These are phyloP conservation scores for Cardiosporidium cionae DNA, from an alignment of 169 alveolate genomes.

Conservation along the genomic window DNA sequence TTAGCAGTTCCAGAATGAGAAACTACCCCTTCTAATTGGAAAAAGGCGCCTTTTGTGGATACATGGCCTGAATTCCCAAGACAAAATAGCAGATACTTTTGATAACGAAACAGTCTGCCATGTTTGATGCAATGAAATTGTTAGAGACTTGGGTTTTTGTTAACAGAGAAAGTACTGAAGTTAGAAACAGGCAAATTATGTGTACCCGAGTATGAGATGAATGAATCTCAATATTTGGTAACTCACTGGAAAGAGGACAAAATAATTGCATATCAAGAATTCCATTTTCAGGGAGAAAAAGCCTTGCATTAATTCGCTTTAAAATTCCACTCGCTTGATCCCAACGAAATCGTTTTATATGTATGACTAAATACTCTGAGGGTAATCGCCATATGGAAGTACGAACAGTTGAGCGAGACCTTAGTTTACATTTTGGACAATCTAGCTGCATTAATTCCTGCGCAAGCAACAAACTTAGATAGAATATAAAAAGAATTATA, in stretches of 20 bases:
- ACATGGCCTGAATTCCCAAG: not conserved
- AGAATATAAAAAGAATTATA: not conserved
- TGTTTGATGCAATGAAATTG: not conserved
- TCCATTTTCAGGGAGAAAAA: not conserved
- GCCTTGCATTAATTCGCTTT: not conserved
- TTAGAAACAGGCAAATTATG: too few species aligned
- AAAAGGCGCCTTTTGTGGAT: not conserved
- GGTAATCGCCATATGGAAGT: constrained; percentile 9
- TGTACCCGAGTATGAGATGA: too few species aligned
- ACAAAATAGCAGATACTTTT: not conserved
- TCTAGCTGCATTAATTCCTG: constrained; percentile 9
- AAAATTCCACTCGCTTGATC: not conserved
- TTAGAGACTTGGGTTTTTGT: not conserved
- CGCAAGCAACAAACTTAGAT: not conserved
- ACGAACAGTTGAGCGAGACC: not conserved
- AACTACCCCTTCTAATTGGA: constrained; percentile 7
- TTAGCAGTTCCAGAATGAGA: constrained; percentile 7
- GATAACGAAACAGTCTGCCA: not conserved
- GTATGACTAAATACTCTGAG: constrained; percentile 4
- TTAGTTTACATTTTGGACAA: constrained; percentile 5
- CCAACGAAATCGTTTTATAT: constrained; percentile 21
- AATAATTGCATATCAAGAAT: constrained; percentile 2
- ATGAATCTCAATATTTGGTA: not conserved
- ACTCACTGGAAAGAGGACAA: constrained; percentile 15
- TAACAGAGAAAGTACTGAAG: not conserved